These are phyloP conservation scores for Melaleuca alternifolia DNA, from an alignment of 345 rosid genomes.

Conservation along the genomic window DNA sequence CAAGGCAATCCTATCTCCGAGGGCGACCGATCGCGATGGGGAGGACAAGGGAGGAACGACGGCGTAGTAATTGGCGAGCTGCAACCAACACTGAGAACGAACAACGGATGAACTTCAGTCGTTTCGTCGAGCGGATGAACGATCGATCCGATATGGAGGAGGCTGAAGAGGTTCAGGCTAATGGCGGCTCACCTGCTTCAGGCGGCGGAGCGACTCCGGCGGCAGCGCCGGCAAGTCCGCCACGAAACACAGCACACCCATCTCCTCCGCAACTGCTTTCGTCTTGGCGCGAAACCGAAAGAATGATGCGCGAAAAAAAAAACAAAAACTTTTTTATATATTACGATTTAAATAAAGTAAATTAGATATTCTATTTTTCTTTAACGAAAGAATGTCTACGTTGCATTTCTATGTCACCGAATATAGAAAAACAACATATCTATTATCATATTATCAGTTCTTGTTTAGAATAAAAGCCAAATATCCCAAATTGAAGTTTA, in stretches of 20 bases:
- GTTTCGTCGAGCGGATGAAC: conserved; percentile 4
- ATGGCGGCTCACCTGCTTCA: conserved; percentile 50
- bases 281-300: too few relatives aligned
- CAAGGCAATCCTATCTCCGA: conserved; percentile 52
- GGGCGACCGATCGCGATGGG: conserved; percentile 19
- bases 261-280: neutral
- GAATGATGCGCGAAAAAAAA: too few relatives aligned
- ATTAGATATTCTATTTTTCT: neutral
- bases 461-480: neutral
- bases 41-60: conserved; percentile 20
- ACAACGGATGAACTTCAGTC: neutral
- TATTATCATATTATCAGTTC: neutral
- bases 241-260: conserved; percentile 65
- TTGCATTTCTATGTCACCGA: neutral
- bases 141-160: neutral
- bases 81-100: conserved; percentile 45
- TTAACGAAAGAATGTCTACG: neutral
- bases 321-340: neutral
- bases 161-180: neutral
- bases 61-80: conserved; percentile 59
- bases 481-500: neutral
- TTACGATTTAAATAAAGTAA: neutral
- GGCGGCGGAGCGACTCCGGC: conserved; percentile 40
- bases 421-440: neutral
- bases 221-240: conserved; percentile 62